Conservation (phyloP, 352 stramenopile genomes). For the Phytophthora uliginosa region DNA sequence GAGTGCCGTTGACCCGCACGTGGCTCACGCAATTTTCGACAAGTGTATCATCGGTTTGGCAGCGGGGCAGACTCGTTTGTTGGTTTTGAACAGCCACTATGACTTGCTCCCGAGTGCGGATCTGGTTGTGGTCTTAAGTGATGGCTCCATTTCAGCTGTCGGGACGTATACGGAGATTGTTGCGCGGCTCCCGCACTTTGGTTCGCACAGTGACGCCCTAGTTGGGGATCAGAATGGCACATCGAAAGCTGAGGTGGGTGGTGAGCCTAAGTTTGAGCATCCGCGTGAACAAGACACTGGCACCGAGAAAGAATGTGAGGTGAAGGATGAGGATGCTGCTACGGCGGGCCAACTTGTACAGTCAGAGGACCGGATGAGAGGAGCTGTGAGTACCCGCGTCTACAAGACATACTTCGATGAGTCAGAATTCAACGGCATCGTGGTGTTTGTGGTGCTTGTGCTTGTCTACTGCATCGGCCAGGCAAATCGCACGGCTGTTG, state of each 20-base stretch:
- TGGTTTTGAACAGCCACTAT: slow-evolving; percentile 95
- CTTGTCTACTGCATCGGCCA: slow-evolving; percentile 19
- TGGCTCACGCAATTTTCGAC: slow-evolving; percentile 93
- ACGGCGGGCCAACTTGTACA: slow-evolving; percentile 24
- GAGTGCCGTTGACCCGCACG: slow-evolving; percentile 95
- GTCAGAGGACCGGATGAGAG: slow-evolving; percentile 41
- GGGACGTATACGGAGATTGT: slow-evolving; percentile 80
- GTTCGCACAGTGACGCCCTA: background rate
- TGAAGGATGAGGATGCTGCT: background rate
- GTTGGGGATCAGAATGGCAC: no score
- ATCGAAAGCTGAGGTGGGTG: no score
- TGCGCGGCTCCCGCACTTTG: slow-evolving; percentile 37
- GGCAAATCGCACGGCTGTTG: slow-evolving; percentile 11
- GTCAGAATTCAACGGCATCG: slow-evolving; percentile 33
- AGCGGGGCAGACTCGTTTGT: slow-evolving; percentile 75
- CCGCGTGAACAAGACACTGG: no score
- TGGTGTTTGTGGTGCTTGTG: slow-evolving; percentile 14
- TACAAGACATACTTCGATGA: slow-evolving; percentile 49
- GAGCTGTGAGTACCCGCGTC: slow-evolving; percentile 34
- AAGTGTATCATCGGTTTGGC: slow-evolving; percentile 83
- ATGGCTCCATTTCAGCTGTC: slow-evolving; percentile 79
- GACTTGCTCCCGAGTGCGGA: slow-evolving; percentile 80
- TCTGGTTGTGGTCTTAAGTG: slow-evolving; percentile 51
- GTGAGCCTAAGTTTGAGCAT: no score
- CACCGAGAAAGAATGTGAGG: background rate